Percentiles rank a stretch among this genome's conserved stretches.
Evolutionary conservation across 2,329 filamentous ascomycete species (phyloP).

Genomic region (Diaporthe eres): DNA sequence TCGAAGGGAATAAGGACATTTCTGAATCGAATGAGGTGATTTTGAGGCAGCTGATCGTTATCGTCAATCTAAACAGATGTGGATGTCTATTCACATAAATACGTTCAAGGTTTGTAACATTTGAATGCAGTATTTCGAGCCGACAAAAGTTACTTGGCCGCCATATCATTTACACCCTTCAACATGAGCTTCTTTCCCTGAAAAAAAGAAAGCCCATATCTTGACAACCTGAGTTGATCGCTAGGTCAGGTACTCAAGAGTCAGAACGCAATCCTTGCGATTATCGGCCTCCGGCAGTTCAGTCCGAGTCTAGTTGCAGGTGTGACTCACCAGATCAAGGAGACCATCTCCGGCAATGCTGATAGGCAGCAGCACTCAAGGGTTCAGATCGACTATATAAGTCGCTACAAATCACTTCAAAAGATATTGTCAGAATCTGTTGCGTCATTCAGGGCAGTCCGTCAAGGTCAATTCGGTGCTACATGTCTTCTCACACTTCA

Average conservation of each 20-base stretch:
- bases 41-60: too few relatives aligned
- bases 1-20: too few relatives aligned
- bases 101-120: too few relatives aligned
- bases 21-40: too few relatives aligned
- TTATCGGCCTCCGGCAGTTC: background rate
- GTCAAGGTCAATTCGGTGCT: background rate
- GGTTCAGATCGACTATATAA: background rate
- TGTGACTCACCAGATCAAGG: background rate
- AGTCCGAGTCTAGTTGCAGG: background rate
- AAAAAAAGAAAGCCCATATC: too few relatives aligned
- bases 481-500: background rate
- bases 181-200: too few relatives aligned
- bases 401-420: background rate
- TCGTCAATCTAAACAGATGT: too few relatives aligned
- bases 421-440: background rate
- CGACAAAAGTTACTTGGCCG: background rate
- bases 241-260: background rate
- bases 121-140: background rate
- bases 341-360: background rate
- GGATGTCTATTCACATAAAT: too few relatives aligned
- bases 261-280: background rate
- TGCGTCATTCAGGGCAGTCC: too few relatives aligned
- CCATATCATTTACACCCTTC: too few relatives aligned
- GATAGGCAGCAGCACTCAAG: background rate
- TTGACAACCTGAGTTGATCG: too few relatives aligned